A percentile compares a stretch with the other conserved stretches of the same genome.
phyloP scores from a whole-genome alignment of 2,329 filamentous ascomycete genomes.

The Ambrosiella beaveri region DNA sequence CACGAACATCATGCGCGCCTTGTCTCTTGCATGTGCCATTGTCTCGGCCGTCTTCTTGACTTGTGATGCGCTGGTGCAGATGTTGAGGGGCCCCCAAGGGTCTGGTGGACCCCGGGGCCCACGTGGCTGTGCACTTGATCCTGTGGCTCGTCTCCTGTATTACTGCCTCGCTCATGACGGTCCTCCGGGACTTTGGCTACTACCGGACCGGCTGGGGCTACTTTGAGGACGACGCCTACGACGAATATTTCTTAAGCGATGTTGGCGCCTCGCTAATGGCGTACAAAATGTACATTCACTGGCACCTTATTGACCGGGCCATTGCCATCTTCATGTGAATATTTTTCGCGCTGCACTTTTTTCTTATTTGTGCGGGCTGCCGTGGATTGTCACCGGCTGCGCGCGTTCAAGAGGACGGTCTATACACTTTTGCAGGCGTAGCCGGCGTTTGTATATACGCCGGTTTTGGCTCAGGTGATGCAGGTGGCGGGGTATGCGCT shows the following conservation, averaged over 20 bases:
- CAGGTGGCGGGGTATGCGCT: not conserved
- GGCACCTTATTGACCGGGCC: not conserved
- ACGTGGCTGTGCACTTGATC: constrained; percentile 15
- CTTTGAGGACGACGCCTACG: not conserved
- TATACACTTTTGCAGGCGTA: not conserved
- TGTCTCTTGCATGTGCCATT: not conserved
- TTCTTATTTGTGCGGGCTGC: constrained; percentile 2
- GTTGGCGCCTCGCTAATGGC: not conserved
- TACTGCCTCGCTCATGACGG: not conserved
- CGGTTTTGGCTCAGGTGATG: not conserved
- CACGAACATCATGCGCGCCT: not conserved
- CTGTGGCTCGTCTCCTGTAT: constrained; percentile 13
- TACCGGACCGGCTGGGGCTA: not conserved
- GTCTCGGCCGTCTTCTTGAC: not conserved
- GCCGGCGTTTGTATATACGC: not conserved
- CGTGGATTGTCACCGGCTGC: not conserved
- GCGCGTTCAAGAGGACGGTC: not conserved
- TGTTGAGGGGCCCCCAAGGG: not conserved
- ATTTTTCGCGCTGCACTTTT: not conserved
- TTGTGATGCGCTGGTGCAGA: not conserved
- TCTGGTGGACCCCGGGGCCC: constrained; percentile 13
- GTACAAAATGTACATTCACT: not conserved
- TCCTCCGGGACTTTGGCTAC: no score
- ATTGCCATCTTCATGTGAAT: not conserved
- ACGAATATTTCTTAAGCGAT: not conserved